Evolutionary conservation across 179 eudicot genomes (phyloP).

Genomic region (Spergularia azorica): DNA sequence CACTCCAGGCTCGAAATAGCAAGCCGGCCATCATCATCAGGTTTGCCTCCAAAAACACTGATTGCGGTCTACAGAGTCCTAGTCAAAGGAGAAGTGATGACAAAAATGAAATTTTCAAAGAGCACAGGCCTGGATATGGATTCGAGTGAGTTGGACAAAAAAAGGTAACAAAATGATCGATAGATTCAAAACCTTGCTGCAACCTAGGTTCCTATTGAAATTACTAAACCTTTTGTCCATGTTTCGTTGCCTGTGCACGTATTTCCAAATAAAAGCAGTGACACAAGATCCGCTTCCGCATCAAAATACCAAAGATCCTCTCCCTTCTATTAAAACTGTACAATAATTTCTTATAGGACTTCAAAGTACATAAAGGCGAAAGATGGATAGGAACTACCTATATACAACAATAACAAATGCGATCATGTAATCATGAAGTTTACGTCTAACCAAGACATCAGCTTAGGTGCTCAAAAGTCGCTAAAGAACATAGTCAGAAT

Average conservation of each 20-base stretch:
- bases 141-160: too few species aligned
- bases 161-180: too few species aligned
- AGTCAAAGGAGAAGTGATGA: constrained; percentile 74
- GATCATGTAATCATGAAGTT: background rate
- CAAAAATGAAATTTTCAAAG: too few species aligned
- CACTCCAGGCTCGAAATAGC: constrained; percentile 80
- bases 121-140: too few species aligned
- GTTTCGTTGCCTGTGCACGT: too few species aligned
- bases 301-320: too few species aligned
- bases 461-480: background rate
- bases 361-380: background rate
- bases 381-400: background rate
- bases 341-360: background rate
- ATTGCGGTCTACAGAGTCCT: constrained; percentile 97
- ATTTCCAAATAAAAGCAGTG: too few species aligned
- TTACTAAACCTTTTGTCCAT: too few species aligned
- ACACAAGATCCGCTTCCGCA: too few species aligned
- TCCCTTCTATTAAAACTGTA: too few species aligned
- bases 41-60: constrained; percentile 86
- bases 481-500: constrained; percentile 2
- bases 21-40: constrained; percentile 61
- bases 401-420: background rate
- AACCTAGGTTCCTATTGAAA: too few species aligned
- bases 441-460: background rate
- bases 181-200: too few species aligned